Conservation (phyloP, 176 grass and related monocot species). For the Miscanthus lutarioriparius region DNA sequence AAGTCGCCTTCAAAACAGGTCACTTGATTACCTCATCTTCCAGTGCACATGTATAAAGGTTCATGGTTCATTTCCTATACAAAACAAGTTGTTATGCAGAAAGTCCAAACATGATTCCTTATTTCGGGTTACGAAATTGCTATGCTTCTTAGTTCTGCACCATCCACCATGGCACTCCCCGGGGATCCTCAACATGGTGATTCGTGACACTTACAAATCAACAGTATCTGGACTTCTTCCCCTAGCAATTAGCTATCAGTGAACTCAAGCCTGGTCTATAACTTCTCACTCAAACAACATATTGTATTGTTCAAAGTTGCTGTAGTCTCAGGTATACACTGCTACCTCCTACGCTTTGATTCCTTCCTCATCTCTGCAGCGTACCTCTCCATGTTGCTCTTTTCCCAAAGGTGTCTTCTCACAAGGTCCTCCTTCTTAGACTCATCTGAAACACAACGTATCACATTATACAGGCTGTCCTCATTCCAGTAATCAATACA, state of each 20-base stretch:
- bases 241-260: not conserved
- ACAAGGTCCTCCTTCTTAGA: slow-evolving; percentile 66
- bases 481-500: not conserved
- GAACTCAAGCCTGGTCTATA: not conserved
- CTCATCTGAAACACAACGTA: slow-evolving; percentile 62
- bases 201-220: not conserved
- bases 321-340: not conserved
- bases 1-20: not conserved
- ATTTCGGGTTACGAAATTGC: not conserved
- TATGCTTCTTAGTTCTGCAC: not conserved
- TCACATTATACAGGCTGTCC: not conserved
- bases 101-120: not conserved
- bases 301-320: not conserved
- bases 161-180: not conserved
- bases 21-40: not conserved
- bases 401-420: slow-evolving; percentile 71
- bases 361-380: slow-evolving; percentile 63
- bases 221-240: not conserved
- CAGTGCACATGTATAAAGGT: not conserved
- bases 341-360: slow-evolving; percentile 76
- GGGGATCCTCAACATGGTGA: not conserved
- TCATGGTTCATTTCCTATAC: not conserved
- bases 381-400: slow-evolving; percentile 84
- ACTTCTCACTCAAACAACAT: not conserved
- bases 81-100: not conserved